Percentiles rank a stretch among this genome's conserved stretches.
Conservation (phyloP, 2,329 filamentous ascomycete genomes). For the Chlorencoelia australis region DNA sequence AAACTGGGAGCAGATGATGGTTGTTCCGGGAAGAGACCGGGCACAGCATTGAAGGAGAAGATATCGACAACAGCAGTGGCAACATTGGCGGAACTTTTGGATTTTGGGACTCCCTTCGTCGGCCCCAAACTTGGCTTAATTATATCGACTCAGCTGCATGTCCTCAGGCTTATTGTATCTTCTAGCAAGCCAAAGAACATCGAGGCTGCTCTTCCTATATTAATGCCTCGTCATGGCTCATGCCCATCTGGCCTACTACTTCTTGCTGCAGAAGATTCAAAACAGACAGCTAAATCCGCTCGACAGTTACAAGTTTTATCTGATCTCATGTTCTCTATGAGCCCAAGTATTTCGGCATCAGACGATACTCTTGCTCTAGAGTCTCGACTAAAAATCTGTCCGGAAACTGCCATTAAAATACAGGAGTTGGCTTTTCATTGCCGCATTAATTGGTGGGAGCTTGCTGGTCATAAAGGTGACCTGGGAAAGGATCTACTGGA, state of each 20-base stretch:
- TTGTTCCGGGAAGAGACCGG: constrained; percentile 15
- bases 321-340: constrained; percentile 53
- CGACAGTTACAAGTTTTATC: constrained; percentile 59
- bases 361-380: constrained; percentile 49
- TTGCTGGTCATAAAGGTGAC: constrained; percentile 50
- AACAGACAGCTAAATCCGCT: constrained; percentile 46
- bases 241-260: constrained; percentile 51
- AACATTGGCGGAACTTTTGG: constrained; percentile 49
- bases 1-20: constrained; percentile 41
- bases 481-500: constrained; percentile 54
- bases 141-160: constrained; percentile 54
- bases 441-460: constrained; percentile 54
- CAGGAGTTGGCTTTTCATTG: constrained; percentile 53
- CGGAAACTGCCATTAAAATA: constrained; percentile 48
- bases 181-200: constrained; percentile 49
- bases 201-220: constrained; percentile 44
- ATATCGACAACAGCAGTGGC: constrained; percentile 29
- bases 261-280: constrained; percentile 29
- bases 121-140: constrained; percentile 42
- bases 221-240: constrained; percentile 41
- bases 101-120: constrained; percentile 41
- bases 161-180: constrained; percentile 51
- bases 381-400: constrained; percentile 43
- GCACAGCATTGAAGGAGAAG: constrained; percentile 20
- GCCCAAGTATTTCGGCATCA: constrained; percentile 54